A percentile compares a stretch with the other conserved stretches of the same genome.
Conservation (phyloP, 2,329 filamentous ascomycete genomes). For the Helicocarpus griseus region DNA sequence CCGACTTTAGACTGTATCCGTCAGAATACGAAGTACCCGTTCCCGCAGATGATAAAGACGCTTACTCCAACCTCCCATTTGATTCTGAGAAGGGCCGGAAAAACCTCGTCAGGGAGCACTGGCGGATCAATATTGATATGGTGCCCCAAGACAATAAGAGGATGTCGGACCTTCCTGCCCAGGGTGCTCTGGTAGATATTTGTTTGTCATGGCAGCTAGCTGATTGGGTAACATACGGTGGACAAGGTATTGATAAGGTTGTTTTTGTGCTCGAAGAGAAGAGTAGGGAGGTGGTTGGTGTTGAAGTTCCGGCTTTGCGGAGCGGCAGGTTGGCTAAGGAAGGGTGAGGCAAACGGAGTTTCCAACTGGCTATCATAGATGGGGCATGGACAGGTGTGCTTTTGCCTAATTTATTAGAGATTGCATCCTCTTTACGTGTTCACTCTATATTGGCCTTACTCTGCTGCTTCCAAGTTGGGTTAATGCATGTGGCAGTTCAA, state of each 20-base stretch:
- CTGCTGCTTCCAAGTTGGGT: too few species aligned
- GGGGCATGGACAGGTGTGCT: not conserved
- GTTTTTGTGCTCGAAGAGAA: constrained; percentile 20
- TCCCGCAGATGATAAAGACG: not conserved
- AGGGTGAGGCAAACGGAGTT: not conserved
- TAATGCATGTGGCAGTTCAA: too few species aligned
- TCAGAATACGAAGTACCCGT: constrained; percentile 11
- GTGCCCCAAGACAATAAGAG: constrained; percentile 9
- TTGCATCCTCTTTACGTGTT: not conserved
- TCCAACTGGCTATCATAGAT: not conserved
- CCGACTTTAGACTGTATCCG: constrained; percentile 13
- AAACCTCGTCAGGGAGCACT: constrained; percentile 14
- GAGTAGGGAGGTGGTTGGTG: constrained; percentile 17
- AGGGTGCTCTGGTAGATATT: constrained; percentile 12
- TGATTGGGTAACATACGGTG: constrained; percentile 29
- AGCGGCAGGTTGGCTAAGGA: constrained; percentile 12
- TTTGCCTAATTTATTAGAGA: not conserved
- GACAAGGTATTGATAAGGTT: constrained; percentile 25
- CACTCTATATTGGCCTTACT: not conserved
- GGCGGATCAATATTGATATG: constrained; percentile 16
- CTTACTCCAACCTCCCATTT: not conserved
- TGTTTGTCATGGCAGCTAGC: constrained; percentile 25
- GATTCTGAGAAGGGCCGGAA: not conserved
- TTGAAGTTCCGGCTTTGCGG: constrained; percentile 27
- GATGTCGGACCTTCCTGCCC: constrained; percentile 23